Evolutionary conservation across 345 rosid genomes (phyloP).

Genomic region (Euphorbia tirucalli): DNA sequence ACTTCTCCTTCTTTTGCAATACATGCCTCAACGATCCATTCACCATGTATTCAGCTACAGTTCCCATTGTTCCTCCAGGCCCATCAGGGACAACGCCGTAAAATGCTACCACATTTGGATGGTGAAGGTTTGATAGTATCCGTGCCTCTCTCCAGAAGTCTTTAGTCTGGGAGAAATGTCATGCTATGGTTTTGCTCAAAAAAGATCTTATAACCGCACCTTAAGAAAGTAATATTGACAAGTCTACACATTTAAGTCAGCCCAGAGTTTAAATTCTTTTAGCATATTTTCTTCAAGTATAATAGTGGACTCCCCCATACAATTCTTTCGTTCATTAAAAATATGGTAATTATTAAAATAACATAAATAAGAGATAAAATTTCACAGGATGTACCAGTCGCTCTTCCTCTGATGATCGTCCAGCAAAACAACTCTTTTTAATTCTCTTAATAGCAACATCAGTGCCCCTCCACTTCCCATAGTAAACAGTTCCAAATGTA

Average conservation of each 20-base stretch:
- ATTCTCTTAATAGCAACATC: constrained; percentile 94
- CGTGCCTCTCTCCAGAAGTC: constrained; percentile 93
- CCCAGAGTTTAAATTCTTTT: neutral
- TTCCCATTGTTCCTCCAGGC: constrained; percentile 84
- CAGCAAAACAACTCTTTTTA: constrained; percentile 77
- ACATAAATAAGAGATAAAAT: neutral
- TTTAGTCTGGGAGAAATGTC: constrained; percentile 44
- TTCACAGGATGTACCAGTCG: constrained; percentile 50
- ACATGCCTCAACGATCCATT: constrained; percentile 83
- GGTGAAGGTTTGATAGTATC: constrained; percentile 86
- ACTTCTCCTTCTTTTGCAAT: constrained; percentile 69
- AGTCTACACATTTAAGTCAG: neutral
- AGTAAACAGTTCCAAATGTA: constrained; percentile 84
- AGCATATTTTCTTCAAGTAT: neutral
- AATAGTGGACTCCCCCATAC: too few species aligned
- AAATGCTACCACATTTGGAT: constrained; percentile 91
- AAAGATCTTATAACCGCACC: constrained; percentile 6
- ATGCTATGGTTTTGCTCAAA: neutral
- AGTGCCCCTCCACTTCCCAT: constrained; percentile 96
- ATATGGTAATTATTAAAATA: neutral
- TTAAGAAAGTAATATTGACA: neutral
- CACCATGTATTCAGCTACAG: constrained; percentile 88
- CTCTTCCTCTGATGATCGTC: constrained; percentile 79
- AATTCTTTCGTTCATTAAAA: neutral
- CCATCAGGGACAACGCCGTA: constrained; percentile 93